Evolutionary conservation across 1,139 yeast species (phyloP), one percentile per base, ranked within the genome.

Genomic region (Nakaseomyces glabratus): DNA sequence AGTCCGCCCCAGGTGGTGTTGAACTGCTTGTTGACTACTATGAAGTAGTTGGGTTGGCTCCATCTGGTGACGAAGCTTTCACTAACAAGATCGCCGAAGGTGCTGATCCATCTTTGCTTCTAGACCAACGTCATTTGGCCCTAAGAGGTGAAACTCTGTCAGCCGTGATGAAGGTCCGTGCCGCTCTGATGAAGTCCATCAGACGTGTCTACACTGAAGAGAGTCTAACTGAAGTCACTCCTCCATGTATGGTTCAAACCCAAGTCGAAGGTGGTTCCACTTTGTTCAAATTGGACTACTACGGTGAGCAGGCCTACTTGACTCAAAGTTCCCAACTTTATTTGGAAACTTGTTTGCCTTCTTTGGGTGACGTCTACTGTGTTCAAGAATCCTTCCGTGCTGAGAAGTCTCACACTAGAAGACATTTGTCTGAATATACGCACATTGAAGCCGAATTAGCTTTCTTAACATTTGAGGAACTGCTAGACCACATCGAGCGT

Each of bases 251-350:
- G 97, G 99, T 93, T 40, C 98, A 93, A 66, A 88, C 96, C 30
- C 97, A 90, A 68, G 99, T 93, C 41, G 99, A 93, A 68, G 98
- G 99, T 60, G 99, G 99, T 36, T 82, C 96, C 21, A 93, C 98
- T 12, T 71, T 93, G 57, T 93, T 93, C 68, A 77, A 80, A 52
- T 69, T 93, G 69, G 82, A 84, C 60, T 93, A 93, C 68, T 93
- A 93, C 59, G 97, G 96, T 34, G 95, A 90, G 66, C 93, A 88
- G 60, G 98, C 98, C 11, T 93, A 69, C 63, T 71, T 93, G 55
- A 93, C 99, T 15, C 99, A 93, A 66, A 82, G 95, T 10, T 90
- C 98, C 18, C 99, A 93, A 68, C 73, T 93, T 52, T 93, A 93
- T 64, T 71, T 93, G 60, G 99, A 93, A 68, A 90, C 99, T 13